A percentile compares a stretch with the other conserved stretches of the same genome.
Evolutionary conservation across 2,329 filamentous ascomycete species (phyloP).

Genomic region (Colletotrichum simmondsii): DNA sequence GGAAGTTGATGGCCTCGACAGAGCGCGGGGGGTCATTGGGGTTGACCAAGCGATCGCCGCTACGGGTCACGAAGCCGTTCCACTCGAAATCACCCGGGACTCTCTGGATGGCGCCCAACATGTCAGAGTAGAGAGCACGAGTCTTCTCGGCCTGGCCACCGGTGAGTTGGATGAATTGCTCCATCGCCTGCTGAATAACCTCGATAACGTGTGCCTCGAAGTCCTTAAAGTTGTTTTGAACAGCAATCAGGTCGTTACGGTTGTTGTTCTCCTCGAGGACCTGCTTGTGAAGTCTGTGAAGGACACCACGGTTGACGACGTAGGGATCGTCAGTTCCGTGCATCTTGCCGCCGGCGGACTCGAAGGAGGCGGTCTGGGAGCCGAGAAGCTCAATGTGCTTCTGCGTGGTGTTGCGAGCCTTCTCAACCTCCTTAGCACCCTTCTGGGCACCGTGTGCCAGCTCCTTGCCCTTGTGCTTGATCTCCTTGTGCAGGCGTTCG

Average conservation of each 20-base stretch:
- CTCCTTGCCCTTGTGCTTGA: constrained; percentile 97
- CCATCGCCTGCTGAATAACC: constrained; percentile 84
- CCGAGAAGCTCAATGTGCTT: constrained; percentile 96
- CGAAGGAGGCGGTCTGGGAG: constrained; percentile 83
- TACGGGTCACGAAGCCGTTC: constrained; percentile 83
- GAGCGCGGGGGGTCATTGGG: constrained; percentile 79
- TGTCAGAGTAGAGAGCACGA: constrained; percentile 84
- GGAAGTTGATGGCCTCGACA: constrained; percentile 80
- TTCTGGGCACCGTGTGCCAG: constrained; percentile 83
- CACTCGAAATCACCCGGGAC: constrained; percentile 92
- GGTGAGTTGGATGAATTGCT: constrained; percentile 84
- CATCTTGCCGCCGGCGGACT: constrained; percentile 78
- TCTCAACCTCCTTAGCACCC: constrained; percentile 90
- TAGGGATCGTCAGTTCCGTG: constrained; percentile 86
- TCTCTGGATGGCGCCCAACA: constrained; percentile 79
- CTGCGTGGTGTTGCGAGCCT: constrained; percentile 85
- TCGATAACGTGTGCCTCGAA: constrained; percentile 90
- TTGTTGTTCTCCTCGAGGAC: constrained; percentile 96
- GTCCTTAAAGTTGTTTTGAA: constrained; percentile 89
- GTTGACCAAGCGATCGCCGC: constrained; percentile 79
- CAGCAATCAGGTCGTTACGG: constrained; percentile 86
- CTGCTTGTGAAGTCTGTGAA: constrained; percentile 89
- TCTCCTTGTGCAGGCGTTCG: constrained; percentile 91
- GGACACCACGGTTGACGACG: constrained; percentile 81
- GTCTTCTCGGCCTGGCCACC: constrained; percentile 85